Conservation (phyloP, 805 yeast genomes). For the Cyberlindnera euphorbiiphila region DNA sequence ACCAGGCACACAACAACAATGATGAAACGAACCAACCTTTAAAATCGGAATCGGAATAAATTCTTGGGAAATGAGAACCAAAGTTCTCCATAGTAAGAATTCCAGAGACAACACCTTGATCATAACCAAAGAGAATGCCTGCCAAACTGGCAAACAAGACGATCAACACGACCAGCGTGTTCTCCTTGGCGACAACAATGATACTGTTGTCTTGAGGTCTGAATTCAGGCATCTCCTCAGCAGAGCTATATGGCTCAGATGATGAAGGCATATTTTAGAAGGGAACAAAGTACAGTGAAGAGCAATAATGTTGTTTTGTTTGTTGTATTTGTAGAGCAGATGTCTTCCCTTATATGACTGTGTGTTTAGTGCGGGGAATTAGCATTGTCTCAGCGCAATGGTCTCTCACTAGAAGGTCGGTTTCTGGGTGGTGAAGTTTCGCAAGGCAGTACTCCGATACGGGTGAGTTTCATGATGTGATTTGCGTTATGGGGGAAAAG, state of each 20-base stretch:
- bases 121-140: constrained; percentile 12
- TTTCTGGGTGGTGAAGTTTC: too few relatives aligned
- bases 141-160: constrained; percentile 6
- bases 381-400: too few relatives aligned
- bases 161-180: constrained; percentile 3
- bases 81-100: constrained; percentile 2
- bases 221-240: not conserved
- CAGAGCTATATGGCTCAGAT: not conserved
- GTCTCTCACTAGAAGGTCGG: too few relatives aligned
- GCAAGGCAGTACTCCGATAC: too few relatives aligned
- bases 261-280: too few relatives aligned
- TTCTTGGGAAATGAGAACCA: constrained; percentile 11
- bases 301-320: too few relatives aligned
- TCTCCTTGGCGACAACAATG: constrained; percentile 3
- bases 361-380: too few relatives aligned
- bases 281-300: too few relatives aligned
- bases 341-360: too few relatives aligned
- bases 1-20: constrained; percentile 35
- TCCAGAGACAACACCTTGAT: constrained; percentile 9
- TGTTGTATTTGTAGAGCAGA: too few relatives aligned
- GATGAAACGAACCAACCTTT: constrained; percentile 12
- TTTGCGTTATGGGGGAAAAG: too few relatives aligned
- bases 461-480: too few relatives aligned
- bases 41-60: constrained; percentile 4
- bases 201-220: constrained; percentile 1